phyloP scores from a whole-genome alignment of 2,329 filamentous ascomycete species.

The Clarireedia monteithiana region DNA sequence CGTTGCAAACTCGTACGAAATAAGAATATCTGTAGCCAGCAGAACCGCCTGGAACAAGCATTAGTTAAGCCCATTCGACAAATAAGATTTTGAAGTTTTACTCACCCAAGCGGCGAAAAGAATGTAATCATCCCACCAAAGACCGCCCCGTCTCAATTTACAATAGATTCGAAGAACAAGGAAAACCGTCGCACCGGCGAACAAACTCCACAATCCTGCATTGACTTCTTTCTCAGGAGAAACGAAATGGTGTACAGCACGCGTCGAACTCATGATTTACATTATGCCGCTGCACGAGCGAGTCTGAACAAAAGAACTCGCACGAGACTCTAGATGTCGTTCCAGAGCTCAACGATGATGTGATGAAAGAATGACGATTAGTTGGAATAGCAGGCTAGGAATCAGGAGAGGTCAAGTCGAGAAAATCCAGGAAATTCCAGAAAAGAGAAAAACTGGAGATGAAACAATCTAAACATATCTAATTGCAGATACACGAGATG shows the following conservation, averaged over 20 bases:
- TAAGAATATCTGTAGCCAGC: conserved; percentile 38
- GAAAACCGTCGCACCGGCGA: conserved; percentile 14
- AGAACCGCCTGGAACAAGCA: conserved; percentile 31
- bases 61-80: not conserved
- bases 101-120: conserved; percentile 15
- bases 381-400: too few relatives aligned
- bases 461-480: too few relatives aligned
- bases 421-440: too few relatives aligned
- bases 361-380: too few relatives aligned
- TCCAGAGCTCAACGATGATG: too few relatives aligned
- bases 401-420: too few relatives aligned
- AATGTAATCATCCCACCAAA: conserved; percentile 22
- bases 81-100: not conserved
- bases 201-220: conserved; percentile 16
- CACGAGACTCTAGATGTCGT: too few relatives aligned
- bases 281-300: not conserved
- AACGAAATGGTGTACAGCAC: conserved; percentile 12
- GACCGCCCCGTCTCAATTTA: conserved; percentile 13
- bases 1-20: conserved; percentile 39
- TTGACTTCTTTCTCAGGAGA: conserved; percentile 15
- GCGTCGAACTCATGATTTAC: conserved; percentile 13
- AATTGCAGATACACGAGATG: too few relatives aligned
- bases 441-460: too few relatives aligned
- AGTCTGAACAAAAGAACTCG: not conserved
- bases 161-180: conserved; percentile 14